phyloP scores from a whole-genome alignment of 371 early-diverging fungal genomes.

The Mucor circinelloides region DNA sequence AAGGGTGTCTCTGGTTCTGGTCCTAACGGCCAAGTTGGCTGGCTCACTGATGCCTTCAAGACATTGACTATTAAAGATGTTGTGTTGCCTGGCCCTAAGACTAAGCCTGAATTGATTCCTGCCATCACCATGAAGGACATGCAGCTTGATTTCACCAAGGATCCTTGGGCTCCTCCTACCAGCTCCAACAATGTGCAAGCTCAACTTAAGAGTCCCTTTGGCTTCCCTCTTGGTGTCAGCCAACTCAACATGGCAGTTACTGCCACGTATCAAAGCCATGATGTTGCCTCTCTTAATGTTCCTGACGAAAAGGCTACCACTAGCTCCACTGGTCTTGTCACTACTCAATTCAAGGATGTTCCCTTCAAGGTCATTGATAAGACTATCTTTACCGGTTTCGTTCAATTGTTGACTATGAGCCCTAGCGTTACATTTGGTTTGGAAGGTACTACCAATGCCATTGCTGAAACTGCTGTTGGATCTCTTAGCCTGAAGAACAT shows the following conservation, averaged over 20 bases:
- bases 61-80: slow-evolving; percentile 52
- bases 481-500: slow-evolving; percentile 49
- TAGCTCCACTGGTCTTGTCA: slow-evolving; percentile 38
- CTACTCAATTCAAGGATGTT: slow-evolving; percentile 50
- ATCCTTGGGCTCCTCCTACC: slow-evolving; percentile 51
- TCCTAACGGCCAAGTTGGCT: slow-evolving; percentile 53
- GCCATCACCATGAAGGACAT: slow-evolving; percentile 52
- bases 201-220: slow-evolving; percentile 59
- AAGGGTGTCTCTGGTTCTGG: slow-evolving; percentile 56
- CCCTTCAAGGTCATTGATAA: slow-evolving; percentile 45
- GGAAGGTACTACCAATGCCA: slow-evolving; percentile 51
- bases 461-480: slow-evolving; percentile 59
- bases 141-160: slow-evolving; percentile 56
- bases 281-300: slow-evolving; percentile 50
- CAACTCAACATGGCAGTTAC: slow-evolving; percentile 50
- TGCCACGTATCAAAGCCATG: slow-evolving; percentile 32
- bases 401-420: slow-evolving; percentile 48
- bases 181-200: slow-evolving; percentile 55
- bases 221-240: slow-evolving; percentile 60
- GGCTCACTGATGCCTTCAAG: slow-evolving; percentile 58
- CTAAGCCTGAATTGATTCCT: slow-evolving; percentile 40
- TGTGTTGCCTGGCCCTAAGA: slow-evolving; percentile 47
- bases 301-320: slow-evolving; percentile 54
- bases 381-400: slow-evolving; percentile 53
- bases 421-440: slow-evolving; percentile 50